These are phyloP conservation scores for Mitragyna speciosa DNA, from an alignment of 257 asterid species.

Conservation along the genomic window DNA sequence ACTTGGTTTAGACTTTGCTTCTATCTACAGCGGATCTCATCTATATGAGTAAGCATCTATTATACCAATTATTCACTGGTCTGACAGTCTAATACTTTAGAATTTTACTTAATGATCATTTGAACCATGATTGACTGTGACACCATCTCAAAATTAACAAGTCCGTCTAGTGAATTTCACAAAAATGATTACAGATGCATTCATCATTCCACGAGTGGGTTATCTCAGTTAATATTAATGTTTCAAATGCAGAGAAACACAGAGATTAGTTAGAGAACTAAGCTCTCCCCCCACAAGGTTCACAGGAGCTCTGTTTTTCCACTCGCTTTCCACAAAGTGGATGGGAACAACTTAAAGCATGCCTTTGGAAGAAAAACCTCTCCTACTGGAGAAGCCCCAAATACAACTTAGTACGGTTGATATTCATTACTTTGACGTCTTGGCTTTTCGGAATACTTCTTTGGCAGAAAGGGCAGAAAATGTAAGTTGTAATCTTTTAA, in stretches of 20 bases:
- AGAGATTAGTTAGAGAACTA: slow-evolving; percentile 4
- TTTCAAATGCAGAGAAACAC: slow-evolving; percentile 3
- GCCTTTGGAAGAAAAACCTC: slow-evolving; percentile 26
- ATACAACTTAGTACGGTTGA: slow-evolving; percentile 11
- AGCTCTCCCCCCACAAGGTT: slow-evolving; percentile 21
- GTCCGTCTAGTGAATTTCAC: too few relatives aligned
- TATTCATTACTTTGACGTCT: slow-evolving; percentile 5
- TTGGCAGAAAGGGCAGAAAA: slow-evolving; percentile 24
- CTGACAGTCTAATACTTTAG: neutral
- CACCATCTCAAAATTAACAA: neutral
- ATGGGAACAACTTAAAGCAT: slow-evolving; percentile 24
- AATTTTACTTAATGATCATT: neutral
- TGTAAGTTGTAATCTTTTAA: slow-evolving; percentile 5
- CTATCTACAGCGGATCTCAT: slow-evolving; percentile 7
- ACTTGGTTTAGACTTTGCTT: slow-evolving; percentile 17
- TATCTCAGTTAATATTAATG: neutral
- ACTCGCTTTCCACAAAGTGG: slow-evolving; percentile 4
- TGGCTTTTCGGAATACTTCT: slow-evolving; percentile 16
- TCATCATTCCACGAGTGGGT: too few relatives aligned
- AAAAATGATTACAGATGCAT: too few relatives aligned
- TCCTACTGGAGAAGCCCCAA: slow-evolving; percentile 25
- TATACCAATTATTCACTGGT: neutral
- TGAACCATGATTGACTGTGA: neutral
- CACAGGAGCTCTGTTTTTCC: slow-evolving; percentile 16
- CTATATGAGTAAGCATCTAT: slow-evolving; percentile 6